Base-by-base conservation (phyloP, 768 basidiomycete genomes). In the Suillus fuscotomentosus region DNA sequence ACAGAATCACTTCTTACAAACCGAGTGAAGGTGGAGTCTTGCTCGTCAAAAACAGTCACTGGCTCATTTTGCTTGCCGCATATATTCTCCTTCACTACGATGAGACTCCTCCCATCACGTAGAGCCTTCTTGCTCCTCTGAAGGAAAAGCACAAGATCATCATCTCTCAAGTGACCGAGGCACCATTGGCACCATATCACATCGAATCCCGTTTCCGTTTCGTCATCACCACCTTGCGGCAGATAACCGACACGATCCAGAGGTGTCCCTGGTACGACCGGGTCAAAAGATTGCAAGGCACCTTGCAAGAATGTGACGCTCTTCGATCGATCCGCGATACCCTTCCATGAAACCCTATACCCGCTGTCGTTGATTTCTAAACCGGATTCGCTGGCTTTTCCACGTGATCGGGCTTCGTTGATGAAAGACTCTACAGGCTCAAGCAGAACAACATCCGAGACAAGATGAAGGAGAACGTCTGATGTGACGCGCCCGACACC, bases 181-280 rank as follows among this genome's bases (percentile, higher is more conserved):
- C 96, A 97, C 97, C 97, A 99, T 75, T 99, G 97, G 70, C 93
- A 94, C 96, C 94, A 95, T 63, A 97, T 84, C 61, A 95, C 85
- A 76, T 99, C 97, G 76, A 95, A 98, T 1, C 85, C 85, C 51
- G 81, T 77, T 22, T 81, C 75, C n/a, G 79, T 73, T 41, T 85
- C 84, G 60, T 84, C 86, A 27, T 83, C 83, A 47, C 81, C 84
- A 45, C 72, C 71, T 34, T 79, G 79, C 0, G 83, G 80, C n/a
- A 77, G 77, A 72, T 84, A 86, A 3, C 93, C 93, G 7, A 94
- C 79, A 15, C 90, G 86, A 59, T 87, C 90, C 34, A 91, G 73
- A 65, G 85, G 81, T 8, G 56, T 60, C 53, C 59, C 65, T 1
- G 85, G 82, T 14, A 76, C 77, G 6, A 80, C 75, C 10, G 95